Evolutionary conservation across 495 filamentous ascomycete species (phyloP), one percentile per base, ranked within the genome.

Genomic region (Daldinia decipiens): DNA sequence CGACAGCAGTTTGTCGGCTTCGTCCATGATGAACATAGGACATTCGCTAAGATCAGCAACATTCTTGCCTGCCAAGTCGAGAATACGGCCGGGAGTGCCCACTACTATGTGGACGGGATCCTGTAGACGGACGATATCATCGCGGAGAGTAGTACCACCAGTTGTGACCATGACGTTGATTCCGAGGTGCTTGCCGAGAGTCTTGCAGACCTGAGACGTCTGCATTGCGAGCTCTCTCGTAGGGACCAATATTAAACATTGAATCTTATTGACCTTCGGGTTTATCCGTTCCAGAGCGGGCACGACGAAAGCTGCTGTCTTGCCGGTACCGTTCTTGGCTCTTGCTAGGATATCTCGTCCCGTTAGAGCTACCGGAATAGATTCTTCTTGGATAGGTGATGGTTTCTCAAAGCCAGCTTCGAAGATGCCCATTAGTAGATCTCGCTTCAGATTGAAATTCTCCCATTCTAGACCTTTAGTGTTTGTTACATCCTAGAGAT

Each of bases 101-200:
- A 99, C 95, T 72, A 99, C 91, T 79, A 99, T 95, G 81, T 99
- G 95, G 70, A 99, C 94, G 36, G 94, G 86, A 70, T 98, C 94
- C 76, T 93, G 90, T 65, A 99, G 81, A 71, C 95, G 93, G 69
- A 98, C 91, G 78, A 99, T 98, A 76, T 99, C 95, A 77, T 99
- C 96, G 77, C 95, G 93, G 52, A 99, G 83, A 0, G 91, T 91
- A 21, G 94, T 97, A 75, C 95, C 95, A 79, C 95, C 95, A 27
- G 96, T 99, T 9, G 93, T 97, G 53, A 98, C 95, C 96, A 99
- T 98, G 75, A 99, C 95, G 76, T 98, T 98, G 78, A 99, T 87
- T 36, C 93, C 93, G 4, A 99, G 88, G 77, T 99, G 93, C 78
- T 98, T 98, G 34, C 95, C 95, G 27, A 99, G 88, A 17, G 91